A percentile compares a stretch with the other conserved stretches of the same genome.
These are phyloP conservation scores for Claviceps paspali DNA, from an alignment of 2,329 filamentous ascomycete species.

Conservation along the genomic window DNA sequence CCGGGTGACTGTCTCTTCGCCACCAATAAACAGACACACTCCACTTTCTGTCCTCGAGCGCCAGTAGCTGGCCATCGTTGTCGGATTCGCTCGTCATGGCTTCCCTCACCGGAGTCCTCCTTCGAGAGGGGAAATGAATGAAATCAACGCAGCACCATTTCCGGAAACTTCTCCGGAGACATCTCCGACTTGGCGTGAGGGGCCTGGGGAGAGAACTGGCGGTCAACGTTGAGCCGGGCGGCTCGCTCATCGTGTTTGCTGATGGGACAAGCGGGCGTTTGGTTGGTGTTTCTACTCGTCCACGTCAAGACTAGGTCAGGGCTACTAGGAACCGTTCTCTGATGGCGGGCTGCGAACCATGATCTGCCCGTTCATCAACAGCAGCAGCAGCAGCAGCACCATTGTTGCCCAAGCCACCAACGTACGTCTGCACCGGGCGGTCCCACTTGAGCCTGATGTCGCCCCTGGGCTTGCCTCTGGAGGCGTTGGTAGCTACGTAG, in stretches of 20 bases:
- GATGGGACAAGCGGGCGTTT: too few relatives aligned
- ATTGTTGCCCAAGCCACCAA: conserved; percentile 7
- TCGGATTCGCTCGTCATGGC: neutral
- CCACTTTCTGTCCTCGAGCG: neutral
- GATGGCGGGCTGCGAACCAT: conserved; percentile 9
- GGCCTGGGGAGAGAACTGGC: conserved; percentile 6
- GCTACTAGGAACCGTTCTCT: conserved; percentile 4
- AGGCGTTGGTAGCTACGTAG: too few relatives aligned
- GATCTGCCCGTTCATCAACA: conserved; percentile 9
- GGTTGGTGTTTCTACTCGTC: conserved; percentile 5
- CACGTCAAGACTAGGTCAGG: neutral
- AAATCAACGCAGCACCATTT: too few relatives aligned
- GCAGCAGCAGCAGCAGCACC: too few relatives aligned
- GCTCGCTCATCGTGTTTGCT: too few relatives aligned
- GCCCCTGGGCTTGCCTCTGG: neutral
- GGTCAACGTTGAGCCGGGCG: too few relatives aligned
- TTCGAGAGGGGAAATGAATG: too few relatives aligned
- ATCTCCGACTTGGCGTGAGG: conserved; percentile 4
- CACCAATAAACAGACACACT: neutral
- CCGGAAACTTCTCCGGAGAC: conserved; percentile 4
- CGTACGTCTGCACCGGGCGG: too few relatives aligned
- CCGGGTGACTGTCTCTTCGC: too few relatives aligned
- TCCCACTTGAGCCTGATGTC: neutral
- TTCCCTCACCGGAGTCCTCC: neutral
- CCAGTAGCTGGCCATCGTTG: neutral